Percentiles rank a stretch among this genome's conserved stretches.
Evolutionary conservation across 768 basidiomycete genomes (phyloP).

Genomic region (Mycena venus): DNA sequence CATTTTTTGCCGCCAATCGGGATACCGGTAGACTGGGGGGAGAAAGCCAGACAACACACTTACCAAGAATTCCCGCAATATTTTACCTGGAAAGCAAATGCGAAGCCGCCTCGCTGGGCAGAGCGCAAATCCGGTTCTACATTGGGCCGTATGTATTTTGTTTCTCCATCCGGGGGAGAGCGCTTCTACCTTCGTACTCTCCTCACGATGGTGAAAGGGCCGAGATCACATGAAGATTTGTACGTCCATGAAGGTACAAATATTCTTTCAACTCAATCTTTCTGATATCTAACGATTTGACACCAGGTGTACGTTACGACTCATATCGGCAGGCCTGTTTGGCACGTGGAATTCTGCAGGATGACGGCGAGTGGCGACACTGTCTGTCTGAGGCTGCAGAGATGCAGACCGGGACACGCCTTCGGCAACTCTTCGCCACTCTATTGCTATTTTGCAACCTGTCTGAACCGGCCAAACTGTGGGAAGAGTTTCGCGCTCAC

Average conservation of each 20-base stretch:
- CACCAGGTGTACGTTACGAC: background rate
- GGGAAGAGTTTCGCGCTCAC: background rate
- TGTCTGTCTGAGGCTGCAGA: slow-evolving; percentile 51
- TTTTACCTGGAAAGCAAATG: slow-evolving; percentile 40
- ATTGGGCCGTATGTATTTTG: slow-evolving; percentile 57
- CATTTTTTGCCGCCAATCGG: slow-evolving; percentile 44
- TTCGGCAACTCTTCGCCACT: slow-evolving; percentile 50
- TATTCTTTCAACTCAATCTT: too few species aligned
- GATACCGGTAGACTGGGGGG: slow-evolving; percentile 30
- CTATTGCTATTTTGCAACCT: slow-evolving; percentile 27
- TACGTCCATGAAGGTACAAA: slow-evolving; percentile 2
- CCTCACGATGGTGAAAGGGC: slow-evolving; percentile 47
- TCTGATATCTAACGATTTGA: background rate
- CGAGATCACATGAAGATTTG: slow-evolving; percentile 29
- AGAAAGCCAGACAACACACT: slow-evolving; percentile 34
- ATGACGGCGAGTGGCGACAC: slow-evolving; percentile 56
- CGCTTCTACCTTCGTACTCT: slow-evolving; percentile 49
- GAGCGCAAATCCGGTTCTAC: slow-evolving; percentile 44
- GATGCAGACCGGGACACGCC: slow-evolving; percentile 47
- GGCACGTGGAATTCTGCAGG: slow-evolving; percentile 49
- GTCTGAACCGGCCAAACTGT: background rate
- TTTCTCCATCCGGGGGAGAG: slow-evolving; percentile 41
- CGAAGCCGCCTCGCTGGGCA: slow-evolving; percentile 41
- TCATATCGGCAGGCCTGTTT: slow-evolving; percentile 42
- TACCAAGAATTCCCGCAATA: slow-evolving; percentile 56